Conservation (phyloP, 2,329 filamentous ascomycete species). For the Cryphonectria carpinicola region DNA sequence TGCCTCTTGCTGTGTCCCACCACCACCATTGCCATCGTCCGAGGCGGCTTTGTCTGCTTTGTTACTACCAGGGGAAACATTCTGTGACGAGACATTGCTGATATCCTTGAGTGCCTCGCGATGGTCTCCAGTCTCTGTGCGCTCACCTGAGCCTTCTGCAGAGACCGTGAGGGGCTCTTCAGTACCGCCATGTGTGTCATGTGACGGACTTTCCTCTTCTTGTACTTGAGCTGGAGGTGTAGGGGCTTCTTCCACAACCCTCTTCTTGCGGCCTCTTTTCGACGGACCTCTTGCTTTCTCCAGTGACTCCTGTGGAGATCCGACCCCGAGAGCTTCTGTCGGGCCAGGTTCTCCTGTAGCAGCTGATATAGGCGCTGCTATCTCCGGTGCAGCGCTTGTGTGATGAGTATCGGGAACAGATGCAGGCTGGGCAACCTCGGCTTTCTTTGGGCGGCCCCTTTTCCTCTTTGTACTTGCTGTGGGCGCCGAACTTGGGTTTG, state of each 20-base stretch:
- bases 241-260: slow-evolving; percentile 11
- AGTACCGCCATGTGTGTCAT: background rate
- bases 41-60: background rate
- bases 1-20: slow-evolving; percentile 21
- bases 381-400: slow-evolving; percentile 4
- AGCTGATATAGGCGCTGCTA: background rate
- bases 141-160: background rate
- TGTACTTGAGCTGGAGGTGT: background rate
- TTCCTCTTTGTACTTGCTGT: slow-evolving; percentile 37
- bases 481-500: slow-evolving; percentile 13
- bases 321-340: background rate
- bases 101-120: slow-evolving; percentile 25
- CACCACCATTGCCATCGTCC: background rate
- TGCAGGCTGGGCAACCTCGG: slow-evolving; percentile 30
- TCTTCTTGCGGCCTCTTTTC: slow-evolving; percentile 26
- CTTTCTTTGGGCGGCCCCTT: slow-evolving; percentile 49
- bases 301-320: background rate
- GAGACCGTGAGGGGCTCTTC: background rate
- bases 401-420: slow-evolving; percentile 4
- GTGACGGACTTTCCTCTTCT: background rate
- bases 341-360: slow-evolving; percentile 1
- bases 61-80: background rate
- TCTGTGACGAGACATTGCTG: slow-evolving; percentile 17
- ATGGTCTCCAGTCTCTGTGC: background rate
- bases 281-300: slow-evolving; percentile 7